A percentile compares a stretch with the other conserved stretches of the same genome.
Evolutionary conservation across 306 rosid genomes (phyloP).

Genomic region (Bauhinia variegata): DNA sequence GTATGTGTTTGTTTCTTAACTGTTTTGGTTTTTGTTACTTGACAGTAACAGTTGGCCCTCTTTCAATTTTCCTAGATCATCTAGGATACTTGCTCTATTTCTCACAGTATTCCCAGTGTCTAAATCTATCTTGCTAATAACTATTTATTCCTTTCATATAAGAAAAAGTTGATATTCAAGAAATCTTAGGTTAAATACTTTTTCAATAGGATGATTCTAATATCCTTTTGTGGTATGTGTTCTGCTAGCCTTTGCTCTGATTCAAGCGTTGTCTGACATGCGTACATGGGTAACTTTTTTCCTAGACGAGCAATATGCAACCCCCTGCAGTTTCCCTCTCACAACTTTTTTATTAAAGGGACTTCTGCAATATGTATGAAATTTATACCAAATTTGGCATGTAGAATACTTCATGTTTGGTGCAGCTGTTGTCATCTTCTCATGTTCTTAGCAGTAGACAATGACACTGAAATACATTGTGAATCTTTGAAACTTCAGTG

Average conservation of each 20-base stretch:
- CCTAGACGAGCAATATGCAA: neutral
- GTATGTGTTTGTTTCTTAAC: neutral
- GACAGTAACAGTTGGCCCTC: neutral
- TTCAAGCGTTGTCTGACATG: neutral
- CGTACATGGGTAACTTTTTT: too few relatives aligned
- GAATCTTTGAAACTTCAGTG: neutral
- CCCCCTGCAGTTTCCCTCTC: too few relatives aligned
- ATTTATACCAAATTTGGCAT: neutral
- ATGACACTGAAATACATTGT: neutral
- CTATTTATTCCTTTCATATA: neutral
- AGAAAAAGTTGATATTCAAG: neutral
- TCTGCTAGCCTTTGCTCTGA: neutral
- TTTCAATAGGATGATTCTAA: neutral
- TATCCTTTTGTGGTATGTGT: neutral
- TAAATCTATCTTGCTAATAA: neutral
- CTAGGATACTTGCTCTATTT: neutral
- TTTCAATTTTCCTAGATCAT: neutral
- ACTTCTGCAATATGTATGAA: constrained; percentile 1
- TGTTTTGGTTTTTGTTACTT: neutral
- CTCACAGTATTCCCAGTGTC: too few relatives aligned
- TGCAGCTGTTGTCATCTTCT: neutral
- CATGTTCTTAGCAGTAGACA: neutral
- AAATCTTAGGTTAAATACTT: neutral
- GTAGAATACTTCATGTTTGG: neutral
- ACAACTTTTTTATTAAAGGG: neutral